A percentile compares a stretch with the other conserved stretches of the same genome.
Evolutionary conservation across 2,329 filamentous ascomycete species (phyloP).

Genomic region (Gremmenia infestans): DNA sequence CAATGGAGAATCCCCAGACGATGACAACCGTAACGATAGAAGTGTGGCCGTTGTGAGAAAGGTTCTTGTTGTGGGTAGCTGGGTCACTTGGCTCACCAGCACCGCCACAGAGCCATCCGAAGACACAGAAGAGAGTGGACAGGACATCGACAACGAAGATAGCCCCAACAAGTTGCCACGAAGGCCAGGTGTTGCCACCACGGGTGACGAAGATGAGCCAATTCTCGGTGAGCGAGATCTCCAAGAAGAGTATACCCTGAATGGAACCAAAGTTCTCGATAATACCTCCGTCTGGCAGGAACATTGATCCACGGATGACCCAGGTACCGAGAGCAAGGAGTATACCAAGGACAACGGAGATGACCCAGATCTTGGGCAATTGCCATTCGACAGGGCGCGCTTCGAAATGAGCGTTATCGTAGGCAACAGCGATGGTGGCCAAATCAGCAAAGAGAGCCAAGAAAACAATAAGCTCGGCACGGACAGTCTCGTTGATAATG

Average conservation of each 20-base stretch:
- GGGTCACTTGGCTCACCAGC: constrained; percentile 34
- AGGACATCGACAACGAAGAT: constrained; percentile 68
- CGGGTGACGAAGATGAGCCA: constrained; percentile 77
- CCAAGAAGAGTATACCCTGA: constrained; percentile 69
- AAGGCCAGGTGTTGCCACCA: constrained; percentile 67
- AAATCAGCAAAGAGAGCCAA: constrained; percentile 75
- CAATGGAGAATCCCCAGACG: constrained; percentile 62
- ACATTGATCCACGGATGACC: constrained; percentile 67
- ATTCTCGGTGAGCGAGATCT: constrained; percentile 70
- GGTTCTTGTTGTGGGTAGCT: constrained; percentile 33
- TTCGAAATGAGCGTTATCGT: constrained; percentile 75
- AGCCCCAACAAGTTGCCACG: constrained; percentile 67
- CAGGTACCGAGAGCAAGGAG: constrained; percentile 67
- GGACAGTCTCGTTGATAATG: constrained; percentile 73
- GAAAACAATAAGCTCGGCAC: constrained; percentile 70
- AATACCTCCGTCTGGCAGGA: constrained; percentile 64
- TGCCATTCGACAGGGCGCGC: constrained; percentile 74
- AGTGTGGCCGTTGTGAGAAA: constrained; percentile 38
- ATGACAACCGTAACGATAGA: constrained; percentile 58
- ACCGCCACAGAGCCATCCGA: constrained; percentile 65
- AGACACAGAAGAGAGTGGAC: constrained; percentile 68
- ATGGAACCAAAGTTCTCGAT: constrained; percentile 70
- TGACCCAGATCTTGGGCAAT: constrained; percentile 76
- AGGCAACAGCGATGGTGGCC: constrained; percentile 72
- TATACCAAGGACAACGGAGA: constrained; percentile 62